Percentiles rank a stretch among this genome's conserved stretches.
Conservation (phyloP, 768 basidiomycete genomes). For the Kwoniella dendrophila region DNA sequence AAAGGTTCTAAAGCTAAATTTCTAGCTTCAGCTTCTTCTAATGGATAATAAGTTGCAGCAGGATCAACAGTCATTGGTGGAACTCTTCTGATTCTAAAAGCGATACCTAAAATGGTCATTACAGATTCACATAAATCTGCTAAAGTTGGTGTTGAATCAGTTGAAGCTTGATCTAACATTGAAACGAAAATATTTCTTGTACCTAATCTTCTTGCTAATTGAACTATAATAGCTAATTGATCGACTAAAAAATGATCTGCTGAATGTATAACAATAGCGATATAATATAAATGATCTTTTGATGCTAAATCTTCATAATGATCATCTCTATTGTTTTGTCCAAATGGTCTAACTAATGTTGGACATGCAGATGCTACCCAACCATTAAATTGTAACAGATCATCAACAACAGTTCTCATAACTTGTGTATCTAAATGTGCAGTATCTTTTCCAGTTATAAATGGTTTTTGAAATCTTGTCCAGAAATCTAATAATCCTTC, state of each 20-base stretch:
- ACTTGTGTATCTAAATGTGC: slow-evolving; percentile 86
- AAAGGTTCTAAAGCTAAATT: slow-evolving; percentile 92
- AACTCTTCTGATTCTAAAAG: slow-evolving; percentile 89
- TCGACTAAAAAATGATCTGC: slow-evolving; percentile 99
- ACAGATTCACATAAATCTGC: slow-evolving; percentile 95
- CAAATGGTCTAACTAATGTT: slow-evolving; percentile 90
- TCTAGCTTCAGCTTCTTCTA: slow-evolving; percentile 91
- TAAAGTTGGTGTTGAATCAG: slow-evolving; percentile 90
- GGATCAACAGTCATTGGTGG: slow-evolving; percentile 90
- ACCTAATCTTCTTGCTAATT: slow-evolving; percentile 87
- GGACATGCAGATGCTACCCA: slow-evolving; percentile 98
- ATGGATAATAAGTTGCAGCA: slow-evolving; percentile 85
- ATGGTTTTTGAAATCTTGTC: slow-evolving; percentile 88
- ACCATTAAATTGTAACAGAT: slow-evolving; percentile 90
- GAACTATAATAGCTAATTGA: slow-evolving; percentile 96
- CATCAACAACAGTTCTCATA: slow-evolving; percentile 85
- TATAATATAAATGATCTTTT: slow-evolving; percentile 83
- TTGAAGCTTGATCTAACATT: slow-evolving; percentile 95
- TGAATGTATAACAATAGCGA: slow-evolving; percentile 93
- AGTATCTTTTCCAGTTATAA: slow-evolving; percentile 80
- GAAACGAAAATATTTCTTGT: slow-evolving; percentile 90
- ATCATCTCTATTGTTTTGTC: slow-evolving; percentile 80
- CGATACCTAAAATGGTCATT: slow-evolving; percentile 85
- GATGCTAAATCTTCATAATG: slow-evolving; percentile 85
- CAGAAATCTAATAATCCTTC: slow-evolving; percentile 86